These are phyloP conservation scores for Cenococcum geophilum DNA, from an alignment of 495 filamentous ascomycete species.

Conservation along the genomic window DNA sequence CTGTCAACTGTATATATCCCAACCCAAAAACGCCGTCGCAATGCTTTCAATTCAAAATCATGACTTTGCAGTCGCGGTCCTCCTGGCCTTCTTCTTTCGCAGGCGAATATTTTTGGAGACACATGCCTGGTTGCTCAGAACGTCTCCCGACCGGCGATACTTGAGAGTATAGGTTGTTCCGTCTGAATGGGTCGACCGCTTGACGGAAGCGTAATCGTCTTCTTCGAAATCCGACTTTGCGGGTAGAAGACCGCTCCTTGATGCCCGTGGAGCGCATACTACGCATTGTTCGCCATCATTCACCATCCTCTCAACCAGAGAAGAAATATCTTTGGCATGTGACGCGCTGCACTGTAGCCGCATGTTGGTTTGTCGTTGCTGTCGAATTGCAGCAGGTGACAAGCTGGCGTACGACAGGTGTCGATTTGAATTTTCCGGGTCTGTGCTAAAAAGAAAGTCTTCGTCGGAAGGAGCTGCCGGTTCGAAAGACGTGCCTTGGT, in stretches of 20 bases:
- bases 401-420: conserved; percentile 3
- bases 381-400: conserved; percentile 16
- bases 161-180: conserved; percentile 1
- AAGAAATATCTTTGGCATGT: conserved; percentile 29
- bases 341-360: conserved; percentile 28
- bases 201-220: conserved; percentile 19
- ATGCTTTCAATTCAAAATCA: conserved; percentile 13
- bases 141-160: conserved; percentile 22
- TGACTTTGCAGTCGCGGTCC: conserved; percentile 13
- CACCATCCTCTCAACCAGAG: conserved; percentile 30
- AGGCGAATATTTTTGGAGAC: conserved; percentile 22
- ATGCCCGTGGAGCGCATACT: conserved; percentile 12
- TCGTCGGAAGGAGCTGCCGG: conserved; percentile 22
- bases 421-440: neutral
- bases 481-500: conserved; percentile 9
- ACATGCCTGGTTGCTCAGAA: conserved; percentile 1
- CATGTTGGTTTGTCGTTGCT: conserved; percentile 30
- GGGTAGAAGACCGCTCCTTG: conserved; percentile 9
- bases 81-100: conserved; percentile 14
- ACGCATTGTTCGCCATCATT: conserved; percentile 31
- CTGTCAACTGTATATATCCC: neutral
- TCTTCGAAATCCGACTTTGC: conserved; percentile 7
- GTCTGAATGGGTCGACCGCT: neutral
- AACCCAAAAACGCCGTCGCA: conserved; percentile 22
- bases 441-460: conserved; percentile 9